Evolutionary conservation across 2,329 filamentous ascomycete genomes (phyloP), one percentile per base, ranked within the genome.

Genomic region (Lachnellula cervina): DNA sequence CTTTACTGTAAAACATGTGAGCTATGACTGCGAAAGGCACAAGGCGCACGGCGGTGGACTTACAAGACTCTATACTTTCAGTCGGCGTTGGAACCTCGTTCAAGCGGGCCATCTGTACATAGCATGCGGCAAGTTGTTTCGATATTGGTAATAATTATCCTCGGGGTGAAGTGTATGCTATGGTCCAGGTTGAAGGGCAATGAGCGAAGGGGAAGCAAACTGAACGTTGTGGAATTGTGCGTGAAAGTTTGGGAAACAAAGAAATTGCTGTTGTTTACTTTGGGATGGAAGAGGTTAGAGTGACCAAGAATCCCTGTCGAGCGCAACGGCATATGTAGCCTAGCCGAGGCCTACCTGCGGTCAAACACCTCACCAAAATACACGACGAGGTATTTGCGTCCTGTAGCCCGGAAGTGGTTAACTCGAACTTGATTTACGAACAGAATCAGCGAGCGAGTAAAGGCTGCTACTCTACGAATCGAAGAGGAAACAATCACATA

Each of bases 41-140:
- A 23, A 13, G 17, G n/a, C n/a, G 14, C 42, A 23, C 9, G 17
- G n/a, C n/a, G 55, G 37, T 25, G 38, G 21, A 59, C 86, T 71
- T 77, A 90, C 88, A 76, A 69, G 80, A 84, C 70, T 92, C 88
- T 63, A 90, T 73, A 69, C 77, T 85, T 73, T 90, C 88, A 69
- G 78, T 79, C 67, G 86, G 80, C 74, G 80, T 75, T 61, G 83
- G 79, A 69, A 82, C 81, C 77, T 91, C 88, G 75, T 92, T 92
- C 64, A 93, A 80, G 75, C 88, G 82, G 74, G 89, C 89, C 89
- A 93, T 93, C 23, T 59, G 56, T 52, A 56, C 50, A 60, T 51
- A 45, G 56, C 66, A 68, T 69, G 60, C 62, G 65, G 62, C 64
- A 62, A 51, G 17, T 44, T 42, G 19, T 49, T 19, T 32, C 48